Evolutionary conservation across 768 basidiomycete species (phyloP).

Genomic region (Xerocomellus intermedius): DNA sequence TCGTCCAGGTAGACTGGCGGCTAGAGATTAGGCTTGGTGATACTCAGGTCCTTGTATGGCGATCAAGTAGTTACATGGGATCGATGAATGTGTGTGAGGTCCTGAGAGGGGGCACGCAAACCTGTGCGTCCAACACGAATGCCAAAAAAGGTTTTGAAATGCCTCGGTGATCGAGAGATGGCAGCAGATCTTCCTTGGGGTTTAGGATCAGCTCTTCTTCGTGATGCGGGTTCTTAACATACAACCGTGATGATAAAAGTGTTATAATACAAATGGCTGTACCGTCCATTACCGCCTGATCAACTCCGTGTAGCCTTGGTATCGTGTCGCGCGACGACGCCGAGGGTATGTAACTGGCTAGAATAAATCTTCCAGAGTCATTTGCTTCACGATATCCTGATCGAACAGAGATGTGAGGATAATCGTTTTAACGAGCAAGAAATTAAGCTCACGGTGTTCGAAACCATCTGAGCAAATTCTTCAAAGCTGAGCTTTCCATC

Average conservation of each 20-base stretch:
- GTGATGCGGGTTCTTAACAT: conserved; percentile 12
- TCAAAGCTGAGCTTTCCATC: conserved; percentile 98
- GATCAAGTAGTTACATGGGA: neutral
- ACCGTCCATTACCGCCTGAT: conserved; percentile 9
- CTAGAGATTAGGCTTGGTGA: neutral
- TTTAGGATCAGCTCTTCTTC: conserved; percentile 6
- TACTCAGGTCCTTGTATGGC: neutral
- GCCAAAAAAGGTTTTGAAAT: neutral
- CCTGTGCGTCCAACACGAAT: neutral
- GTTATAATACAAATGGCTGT: conserved; percentile 23
- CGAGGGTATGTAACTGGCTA: conserved; percentile 35
- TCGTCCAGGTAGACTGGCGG: neutral
- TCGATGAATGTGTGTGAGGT: neutral
- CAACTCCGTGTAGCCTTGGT: conserved; percentile 16
- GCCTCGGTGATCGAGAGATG: neutral
- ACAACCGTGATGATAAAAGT: conserved; percentile 19
- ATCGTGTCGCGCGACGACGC: conserved; percentile 15
- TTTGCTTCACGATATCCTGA: conserved; percentile 98
- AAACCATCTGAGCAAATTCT: conserved; percentile 95
- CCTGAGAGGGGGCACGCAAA: neutral
- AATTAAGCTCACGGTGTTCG: conserved; percentile 72
- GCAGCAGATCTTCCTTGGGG: neutral
- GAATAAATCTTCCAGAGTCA: conserved; percentile 95
- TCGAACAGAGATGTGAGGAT: conserved; percentile 6
- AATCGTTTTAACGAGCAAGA: neutral